These are phyloP conservation scores for Aeminium ludgeri DNA, from an alignment of 495 filamentous ascomycete genomes.

Conservation along the genomic window DNA sequence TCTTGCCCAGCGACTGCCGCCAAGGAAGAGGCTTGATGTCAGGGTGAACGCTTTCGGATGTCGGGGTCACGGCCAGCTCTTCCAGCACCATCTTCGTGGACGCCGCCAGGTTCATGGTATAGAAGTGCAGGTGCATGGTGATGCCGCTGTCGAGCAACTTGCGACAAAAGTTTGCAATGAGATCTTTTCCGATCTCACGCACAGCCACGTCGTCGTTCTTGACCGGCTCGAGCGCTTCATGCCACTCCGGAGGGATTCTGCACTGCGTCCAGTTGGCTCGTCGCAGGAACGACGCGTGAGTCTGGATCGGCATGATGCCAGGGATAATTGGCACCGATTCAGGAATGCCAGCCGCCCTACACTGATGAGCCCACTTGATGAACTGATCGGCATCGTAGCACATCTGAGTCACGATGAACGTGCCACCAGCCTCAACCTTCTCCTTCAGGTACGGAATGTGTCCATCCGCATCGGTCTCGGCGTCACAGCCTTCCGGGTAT, in stretches of 20 bases:
- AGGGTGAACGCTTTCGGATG: constrained; percentile 45
- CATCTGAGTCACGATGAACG: constrained; percentile 97
- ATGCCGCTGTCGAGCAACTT: constrained; percentile 68
- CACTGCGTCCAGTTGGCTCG: constrained; percentile 79
- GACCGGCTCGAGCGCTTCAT: constrained; percentile 66
- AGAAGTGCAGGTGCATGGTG: constrained; percentile 77
- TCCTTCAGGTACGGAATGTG: constrained; percentile 91
- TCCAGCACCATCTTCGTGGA: constrained; percentile 88
- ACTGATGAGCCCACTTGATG: constrained; percentile 72
- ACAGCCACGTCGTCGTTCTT: constrained; percentile 94
- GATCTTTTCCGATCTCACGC: constrained; percentile 68
- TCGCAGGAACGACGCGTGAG: constrained; percentile 78
- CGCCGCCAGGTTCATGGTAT: constrained; percentile 97
- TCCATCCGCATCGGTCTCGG: constrained; percentile 66
- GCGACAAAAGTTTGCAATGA: constrained; percentile 86
- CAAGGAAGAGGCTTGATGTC: constrained; percentile 77
- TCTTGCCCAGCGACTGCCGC: constrained; percentile 81
- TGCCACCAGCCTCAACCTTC: constrained; percentile 87
- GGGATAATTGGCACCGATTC: constrained; percentile 67
- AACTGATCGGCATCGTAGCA: constrained; percentile 97
- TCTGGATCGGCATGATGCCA: constrained; percentile 97
- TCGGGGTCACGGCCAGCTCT: constrained; percentile 60
- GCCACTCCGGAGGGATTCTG: constrained; percentile 66
- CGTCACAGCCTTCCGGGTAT: constrained; percentile 92
- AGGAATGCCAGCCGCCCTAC: constrained; percentile 65